phyloP scores from a whole-genome alignment of 2,329 filamentous ascomycete genomes.

The Nannizziopsis arthrosporioides region DNA sequence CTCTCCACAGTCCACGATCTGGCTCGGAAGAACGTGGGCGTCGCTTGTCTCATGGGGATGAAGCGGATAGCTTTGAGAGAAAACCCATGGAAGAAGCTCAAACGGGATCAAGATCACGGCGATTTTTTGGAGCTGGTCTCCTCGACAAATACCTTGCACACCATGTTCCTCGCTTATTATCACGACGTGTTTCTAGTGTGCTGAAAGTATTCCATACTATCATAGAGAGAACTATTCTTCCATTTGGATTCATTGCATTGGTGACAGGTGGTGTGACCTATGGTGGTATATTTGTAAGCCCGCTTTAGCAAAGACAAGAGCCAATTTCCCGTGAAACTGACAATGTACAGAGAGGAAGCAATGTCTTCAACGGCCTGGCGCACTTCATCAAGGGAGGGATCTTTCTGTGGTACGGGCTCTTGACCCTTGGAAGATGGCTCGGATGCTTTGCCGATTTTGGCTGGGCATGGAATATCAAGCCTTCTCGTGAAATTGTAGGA shows the following conservation, averaged over 20 bases:
- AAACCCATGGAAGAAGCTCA: conserved; percentile 36
- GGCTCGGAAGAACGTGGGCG: conserved; percentile 47
- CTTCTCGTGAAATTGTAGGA: conserved; percentile 44
- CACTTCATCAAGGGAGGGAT: conserved; percentile 92
- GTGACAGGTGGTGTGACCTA: conserved; percentile 63
- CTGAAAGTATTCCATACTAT: conserved; percentile 52
- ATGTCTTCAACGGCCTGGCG: conserved; percentile 72
- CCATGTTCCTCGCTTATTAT: conserved; percentile 46
- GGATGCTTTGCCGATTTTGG: conserved; percentile 82
- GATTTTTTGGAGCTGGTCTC: conserved; percentile 38
- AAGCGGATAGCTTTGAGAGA: conserved; percentile 42
- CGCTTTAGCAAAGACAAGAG: not conserved
- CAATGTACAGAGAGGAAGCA: conserved; percentile 46
- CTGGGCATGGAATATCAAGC: conserved; percentile 90
- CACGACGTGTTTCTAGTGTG: conserved; percentile 45
- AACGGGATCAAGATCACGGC: conserved; percentile 25
- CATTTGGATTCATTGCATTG: conserved; percentile 64
- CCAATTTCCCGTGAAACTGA: conserved; percentile 12
- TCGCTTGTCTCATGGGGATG: conserved; percentile 27
- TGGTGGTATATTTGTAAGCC: conserved; percentile 71
- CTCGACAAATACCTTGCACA: conserved; percentile 43
- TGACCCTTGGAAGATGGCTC: conserved; percentile 80
- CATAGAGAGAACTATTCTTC: conserved; percentile 64
- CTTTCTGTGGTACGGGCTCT: conserved; percentile 83
- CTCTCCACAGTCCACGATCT: conserved; percentile 50